Evolutionary conservation across 208 protist species (phyloP), one percentile per base, ranked within the genome.

Genomic region (Acanthamoeba sp.): DNA sequence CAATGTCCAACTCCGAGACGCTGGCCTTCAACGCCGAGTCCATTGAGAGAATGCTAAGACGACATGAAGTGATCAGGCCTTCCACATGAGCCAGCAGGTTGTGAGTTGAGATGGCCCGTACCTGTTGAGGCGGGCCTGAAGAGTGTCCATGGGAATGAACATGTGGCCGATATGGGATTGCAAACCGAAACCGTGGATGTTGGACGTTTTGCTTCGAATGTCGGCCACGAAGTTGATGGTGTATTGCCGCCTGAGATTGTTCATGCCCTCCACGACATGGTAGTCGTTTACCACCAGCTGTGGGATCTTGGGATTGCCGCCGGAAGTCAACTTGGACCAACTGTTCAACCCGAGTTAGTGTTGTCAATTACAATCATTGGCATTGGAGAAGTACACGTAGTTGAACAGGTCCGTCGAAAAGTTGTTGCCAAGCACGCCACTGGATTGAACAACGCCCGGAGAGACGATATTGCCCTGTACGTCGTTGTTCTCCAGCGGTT

Each of bases 281-380:
- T 87, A 87, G 78, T 87, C 78, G 78, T 87, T 87, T 12, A 87
- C 78, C 14, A 87, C 38, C 16, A 87, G 78, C 4, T 42, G 38
- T 7, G 78, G 78, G 12, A 10, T 32, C 29, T 62, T 62, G 18
- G 78, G 34, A n/a, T 32, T 87, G 24, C 36, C 71, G 9, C 42
- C 78, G 7, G 78, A 22, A 2, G 4, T 27, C 29, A 62, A 32
- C 78, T 22, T 10, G 45, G 22, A n/a, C 32, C 42, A 87, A 9
- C 78, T 87, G 45, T 12, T 55, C 48, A 55, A 18, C 48, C 16
- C 14, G 0, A 18, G 12, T 22, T 55, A 18, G n/a, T 14, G 5
- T 18, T 50, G 45, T 12, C 14, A 22, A 22, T 22, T 48, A 48
- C 10, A 55, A 55, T 22, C 1, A 55, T 22, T 6, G 22, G 22